These are phyloP conservation scores for Eucalyptus polybractea DNA, from an alignment of 345 rosid genomes.

Conservation along the genomic window DNA sequence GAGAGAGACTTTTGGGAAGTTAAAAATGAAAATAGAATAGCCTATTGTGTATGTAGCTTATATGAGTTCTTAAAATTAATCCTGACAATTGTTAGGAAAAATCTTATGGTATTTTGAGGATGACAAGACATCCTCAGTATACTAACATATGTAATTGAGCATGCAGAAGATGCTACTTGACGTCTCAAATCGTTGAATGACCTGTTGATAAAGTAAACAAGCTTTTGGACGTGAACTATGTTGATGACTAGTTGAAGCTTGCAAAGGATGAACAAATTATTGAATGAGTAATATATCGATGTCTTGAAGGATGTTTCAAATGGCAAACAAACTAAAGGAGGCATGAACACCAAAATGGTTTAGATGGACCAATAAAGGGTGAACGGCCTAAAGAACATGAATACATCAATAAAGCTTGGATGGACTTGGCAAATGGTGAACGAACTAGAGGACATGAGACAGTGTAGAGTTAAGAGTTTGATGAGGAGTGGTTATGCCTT, in stretches of 20 bases:
- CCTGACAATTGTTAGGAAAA: background rate
- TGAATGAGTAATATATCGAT: background rate
- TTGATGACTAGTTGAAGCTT: background rate
- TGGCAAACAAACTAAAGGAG: background rate
- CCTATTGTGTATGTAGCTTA: background rate
- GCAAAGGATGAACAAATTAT: background rate
- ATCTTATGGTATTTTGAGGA: background rate
- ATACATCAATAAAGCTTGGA: background rate
- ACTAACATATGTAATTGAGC: background rate
- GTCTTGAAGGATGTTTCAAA: background rate
- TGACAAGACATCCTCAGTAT: background rate
- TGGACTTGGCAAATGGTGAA: background rate
- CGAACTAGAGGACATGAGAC: background rate
- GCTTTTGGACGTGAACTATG: background rate
- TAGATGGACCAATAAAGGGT: background rate
- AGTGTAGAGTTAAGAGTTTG: background rate
- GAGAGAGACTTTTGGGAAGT: background rate
- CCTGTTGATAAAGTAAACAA: background rate
- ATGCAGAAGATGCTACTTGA: background rate
- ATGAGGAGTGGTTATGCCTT: background rate
- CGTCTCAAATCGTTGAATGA: background rate
- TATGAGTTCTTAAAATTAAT: background rate
- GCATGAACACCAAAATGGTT: background rate
- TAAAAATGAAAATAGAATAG: background rate
- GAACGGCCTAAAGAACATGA: background rate